Evolutionary conservation across 805 yeast species (phyloP).

Genomic region (Naumovozyma castellii): DNA sequence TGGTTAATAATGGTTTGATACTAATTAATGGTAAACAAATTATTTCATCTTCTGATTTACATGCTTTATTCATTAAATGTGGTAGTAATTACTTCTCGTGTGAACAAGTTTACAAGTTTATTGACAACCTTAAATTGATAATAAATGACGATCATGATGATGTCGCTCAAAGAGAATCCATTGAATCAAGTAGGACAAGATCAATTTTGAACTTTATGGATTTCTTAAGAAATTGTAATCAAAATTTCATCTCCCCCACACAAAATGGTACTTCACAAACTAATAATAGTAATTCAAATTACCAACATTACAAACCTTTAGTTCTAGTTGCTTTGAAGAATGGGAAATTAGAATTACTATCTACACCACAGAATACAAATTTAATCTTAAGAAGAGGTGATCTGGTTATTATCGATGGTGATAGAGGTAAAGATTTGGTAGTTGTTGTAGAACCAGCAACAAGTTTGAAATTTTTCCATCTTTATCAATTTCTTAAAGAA

Average conservation of each 20-base stretch:
- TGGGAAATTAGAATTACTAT: slow-evolving; percentile 60
- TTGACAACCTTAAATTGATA: slow-evolving; percentile 27
- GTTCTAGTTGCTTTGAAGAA: slow-evolving; percentile 47
- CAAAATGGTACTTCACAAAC: no score
- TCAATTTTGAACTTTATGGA: slow-evolving; percentile 25
- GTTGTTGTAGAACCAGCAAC: slow-evolving; percentile 60
- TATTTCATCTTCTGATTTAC: slow-evolving; percentile 50
- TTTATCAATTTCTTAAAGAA: slow-evolving; percentile 67
- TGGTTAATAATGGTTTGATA: slow-evolving; percentile 42
- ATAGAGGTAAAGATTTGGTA: slow-evolving; percentile 72
- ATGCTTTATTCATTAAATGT: slow-evolving; percentile 35
- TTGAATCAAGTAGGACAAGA: slow-evolving; percentile 9
- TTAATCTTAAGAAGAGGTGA: slow-evolving; percentile 49
- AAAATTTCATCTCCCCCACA: slow-evolving; percentile 21
- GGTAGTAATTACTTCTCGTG: slow-evolving; percentile 51
- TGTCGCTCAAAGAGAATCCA: background rate
- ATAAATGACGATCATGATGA: slow-evolving; percentile 4
- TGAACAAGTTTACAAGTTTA: slow-evolving; percentile 32
- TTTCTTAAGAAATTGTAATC: slow-evolving; percentile 35
- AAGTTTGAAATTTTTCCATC: slow-evolving; percentile 53
- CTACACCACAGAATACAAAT: slow-evolving; percentile 58
- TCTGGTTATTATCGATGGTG: slow-evolving; percentile 73
- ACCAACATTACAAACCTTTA: slow-evolving; percentile 27
- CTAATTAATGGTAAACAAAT: slow-evolving; percentile 46
- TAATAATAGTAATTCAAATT: background rate